Conservation (phyloP, 345 rosid genomes). For the Citrus sinensis region DVS_A1.0 CM039168.1:8159501-8160000, state of each 20-base stretch:
- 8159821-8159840: slow-evolving; percentile 78
- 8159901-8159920: slow-evolving; percentile 6
- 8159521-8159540: slow-evolving; percentile 2
- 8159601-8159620: background rate
- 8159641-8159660: background rate
- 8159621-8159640: background rate
- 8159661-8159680: slow-evolving; percentile 74
- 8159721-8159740: slow-evolving; percentile 48
- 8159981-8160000: background rate
- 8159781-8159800: slow-evolving; percentile 76
- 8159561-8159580: background rate
- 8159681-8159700: slow-evolving; percentile 82
- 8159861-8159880: slow-evolving; percentile 99
- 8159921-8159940: background rate
- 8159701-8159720: slow-evolving; percentile 71
- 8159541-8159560: background rate
- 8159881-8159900: slow-evolving; percentile 9
- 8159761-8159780: slow-evolving; percentile 66
- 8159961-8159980: background rate
- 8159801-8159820: slow-evolving; percentile 64
- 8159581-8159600: background rate
- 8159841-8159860: slow-evolving; percentile 52
- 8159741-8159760: slow-evolving; percentile 40
- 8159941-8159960: slow-evolving; percentile 2
- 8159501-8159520: background rate